phyloP scores from a whole-genome alignment of 2,329 filamentous ascomycete genomes.

The Leptographium procerum region DNA sequence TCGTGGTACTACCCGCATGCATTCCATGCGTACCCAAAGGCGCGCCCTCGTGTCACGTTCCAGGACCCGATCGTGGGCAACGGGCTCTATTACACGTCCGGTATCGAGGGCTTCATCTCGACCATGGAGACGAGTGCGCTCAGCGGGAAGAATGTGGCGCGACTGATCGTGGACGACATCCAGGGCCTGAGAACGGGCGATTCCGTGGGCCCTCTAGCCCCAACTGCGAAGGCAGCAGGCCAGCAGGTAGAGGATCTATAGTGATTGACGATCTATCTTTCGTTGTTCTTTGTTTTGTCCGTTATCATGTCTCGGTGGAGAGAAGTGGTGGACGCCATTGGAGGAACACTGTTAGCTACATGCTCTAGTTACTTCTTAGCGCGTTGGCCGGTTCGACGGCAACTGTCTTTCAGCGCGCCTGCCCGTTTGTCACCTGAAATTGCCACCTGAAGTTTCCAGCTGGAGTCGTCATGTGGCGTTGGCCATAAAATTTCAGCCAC shows the following conservation, averaged over 20 bases:
- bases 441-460: not conserved
- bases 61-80: slow-evolving; percentile 62
- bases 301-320: not conserved
- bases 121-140: slow-evolving; percentile 95
- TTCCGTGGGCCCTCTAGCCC: not conserved
- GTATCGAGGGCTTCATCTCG: slow-evolving; percentile 87
- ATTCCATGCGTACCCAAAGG: slow-evolving; percentile 79
- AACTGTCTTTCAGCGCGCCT: not conserved
- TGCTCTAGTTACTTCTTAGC: not conserved
- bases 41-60: slow-evolving; percentile 77
- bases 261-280: not conserved
- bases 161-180: slow-evolving; percentile 51
- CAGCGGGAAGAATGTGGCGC: slow-evolving; percentile 79
- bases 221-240: not conserved
- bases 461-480: not conserved
- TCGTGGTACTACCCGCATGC: slow-evolving; percentile 68
- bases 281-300: not conserved
- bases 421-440: not conserved
- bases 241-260: not conserved
- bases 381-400: not conserved
- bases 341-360: not conserved
- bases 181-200: slow-evolving; percentile 9
- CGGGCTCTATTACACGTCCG: slow-evolving; percentile 59
- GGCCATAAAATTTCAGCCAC: not conserved
- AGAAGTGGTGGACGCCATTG: not conserved